Evolutionary conservation across 2,329 filamentous ascomycete species (phyloP).

Genomic region (Hypoxylon sp.): DNA sequence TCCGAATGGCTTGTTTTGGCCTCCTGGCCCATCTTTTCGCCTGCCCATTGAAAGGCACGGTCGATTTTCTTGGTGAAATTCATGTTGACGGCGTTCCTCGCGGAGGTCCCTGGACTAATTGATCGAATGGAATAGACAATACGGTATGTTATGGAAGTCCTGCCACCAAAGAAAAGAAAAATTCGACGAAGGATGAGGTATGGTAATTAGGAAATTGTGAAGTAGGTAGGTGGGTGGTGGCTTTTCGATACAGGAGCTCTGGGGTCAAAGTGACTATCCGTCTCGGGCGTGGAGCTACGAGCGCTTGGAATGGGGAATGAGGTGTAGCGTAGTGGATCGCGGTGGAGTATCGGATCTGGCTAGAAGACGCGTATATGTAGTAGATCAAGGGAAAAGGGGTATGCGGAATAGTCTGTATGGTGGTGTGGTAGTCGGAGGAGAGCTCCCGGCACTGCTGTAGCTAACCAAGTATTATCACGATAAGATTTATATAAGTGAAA

Average conservation of each 20-base stretch:
- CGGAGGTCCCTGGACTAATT: constrained; percentile 27
- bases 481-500: background rate
- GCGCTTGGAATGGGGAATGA: constrained; percentile 32
- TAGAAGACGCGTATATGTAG: constrained; percentile 38
- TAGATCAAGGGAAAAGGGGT: constrained; percentile 42
- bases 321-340: constrained; percentile 34
- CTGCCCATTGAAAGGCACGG: constrained; percentile 97
- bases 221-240: constrained; percentile 6
- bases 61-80: constrained; percentile 87
- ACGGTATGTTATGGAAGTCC: constrained; percentile 28
- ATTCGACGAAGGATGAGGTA: constrained; percentile 9
- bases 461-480: constrained; percentile 30
- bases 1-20: constrained; percentile 89
- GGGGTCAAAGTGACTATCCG: constrained; percentile 18
- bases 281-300: constrained; percentile 34
- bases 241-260: constrained; percentile 11
- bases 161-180: constrained; percentile 28
- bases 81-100: constrained; percentile 58
- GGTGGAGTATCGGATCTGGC: constrained; percentile 43
- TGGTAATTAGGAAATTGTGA: constrained; percentile 17
- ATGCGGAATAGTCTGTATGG: constrained; percentile 18
- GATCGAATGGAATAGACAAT: constrained; percentile 13
- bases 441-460: constrained; percentile 23
- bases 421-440: constrained; percentile 26
- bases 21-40: constrained; percentile 95